A percentile compares a stretch with the other conserved stretches of the same genome.
These are phyloP conservation scores for Leccinum broughii DNA, from an alignment of 768 basidiomycete genomes.

Conservation along the genomic window DNA sequence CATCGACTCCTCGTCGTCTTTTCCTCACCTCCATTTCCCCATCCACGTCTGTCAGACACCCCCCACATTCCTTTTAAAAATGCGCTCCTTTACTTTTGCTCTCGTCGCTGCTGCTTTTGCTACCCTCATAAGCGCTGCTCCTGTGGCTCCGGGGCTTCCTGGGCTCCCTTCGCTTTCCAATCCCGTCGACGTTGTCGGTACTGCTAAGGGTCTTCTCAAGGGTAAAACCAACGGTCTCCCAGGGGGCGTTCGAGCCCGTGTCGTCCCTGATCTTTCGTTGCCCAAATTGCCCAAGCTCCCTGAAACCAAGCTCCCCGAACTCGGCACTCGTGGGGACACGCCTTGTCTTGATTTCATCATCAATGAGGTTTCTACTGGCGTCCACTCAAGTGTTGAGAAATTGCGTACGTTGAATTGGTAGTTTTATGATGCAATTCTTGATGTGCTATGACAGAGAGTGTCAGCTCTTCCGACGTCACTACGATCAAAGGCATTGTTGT, in stretches of 20 bases:
- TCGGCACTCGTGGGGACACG: not conserved
- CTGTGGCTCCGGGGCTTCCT: slow-evolving; percentile 5
- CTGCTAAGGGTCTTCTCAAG: not conserved
- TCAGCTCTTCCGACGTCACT: slow-evolving; percentile 24
- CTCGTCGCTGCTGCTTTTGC: slow-evolving; percentile 32
- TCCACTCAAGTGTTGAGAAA: slow-evolving; percentile 16
- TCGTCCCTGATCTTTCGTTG: not conserved
- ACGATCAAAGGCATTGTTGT: slow-evolving; percentile 22
- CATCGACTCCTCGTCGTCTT: slow-evolving; percentile 23
- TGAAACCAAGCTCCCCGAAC: too few species aligned
- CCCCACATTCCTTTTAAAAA: slow-evolving; percentile 36
- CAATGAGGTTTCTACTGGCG: slow-evolving; percentile 13
- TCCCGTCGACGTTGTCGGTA: not conserved
- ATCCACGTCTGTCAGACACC: slow-evolving; percentile 13
- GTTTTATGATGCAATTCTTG: not conserved
- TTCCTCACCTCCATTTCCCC: slow-evolving; percentile 4
- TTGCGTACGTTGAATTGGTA: slow-evolving; percentile 29
- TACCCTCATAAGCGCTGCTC: slow-evolving; percentile 27
- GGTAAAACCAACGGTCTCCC: not conserved
- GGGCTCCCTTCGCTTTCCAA: not conserved
- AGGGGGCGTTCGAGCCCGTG: not conserved
- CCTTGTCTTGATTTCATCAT: slow-evolving; percentile 32
- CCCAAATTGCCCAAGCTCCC: too few species aligned
- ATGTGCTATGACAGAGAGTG: slow-evolving; percentile 22
- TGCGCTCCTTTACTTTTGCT: slow-evolving; percentile 36